Base-by-base conservation (phyloP, 2,329 filamentous ascomycete species). In the Paraphoma sp. region DNA sequence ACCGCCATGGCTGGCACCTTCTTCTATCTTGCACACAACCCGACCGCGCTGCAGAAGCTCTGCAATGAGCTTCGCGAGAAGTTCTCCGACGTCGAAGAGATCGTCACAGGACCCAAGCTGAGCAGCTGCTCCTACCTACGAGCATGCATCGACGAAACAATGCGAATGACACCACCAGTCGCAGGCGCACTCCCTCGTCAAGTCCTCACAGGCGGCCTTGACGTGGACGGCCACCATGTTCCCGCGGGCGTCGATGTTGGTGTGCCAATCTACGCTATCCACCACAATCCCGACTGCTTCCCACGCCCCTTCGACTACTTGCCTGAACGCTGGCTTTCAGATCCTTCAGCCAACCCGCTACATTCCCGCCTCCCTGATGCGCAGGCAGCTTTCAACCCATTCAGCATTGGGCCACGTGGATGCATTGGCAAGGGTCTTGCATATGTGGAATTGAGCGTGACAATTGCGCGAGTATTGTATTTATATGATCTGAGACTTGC, bases 401-500 rank as follows among this genome's bases (percentile, higher is more conserved):
- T 92, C 66, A 87, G 84, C 45, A 80, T 91, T 59, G 89, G 89
- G 0, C 86, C 88, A 0, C 79, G 89, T 10, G 88, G 88, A 2
- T 92, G 89, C 69, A 90, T 92, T 52, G 89, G 89, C 0, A 91
- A 91, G 80, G 83, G 84, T 0, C 76, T 90, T 44, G 88, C 88
- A 1, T 89, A 90, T 65, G 81, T 85, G 44, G 88, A 91, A 79
- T 84, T 90, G 83, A 84, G 80, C 49, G 83, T 85, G 5, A 84
- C 87, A 2, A 72, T 91, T 52, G 88, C 87, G 33, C 76, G 87
- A 12, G 79, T 86, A 17, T 67, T 91, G 56, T 89, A 80, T 61
- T 57, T 85, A 63, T 90, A 87, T 58, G 88, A 90, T 58, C 62
- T 89, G 55, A 71, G 76, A 53, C 49, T 74, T 50, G 71, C 69